These are phyloP conservation scores for Parasarocladium wereldwijsianum DNA, from an alignment of 2,329 filamentous ascomycete species.

Conservation along the genomic window DNA sequence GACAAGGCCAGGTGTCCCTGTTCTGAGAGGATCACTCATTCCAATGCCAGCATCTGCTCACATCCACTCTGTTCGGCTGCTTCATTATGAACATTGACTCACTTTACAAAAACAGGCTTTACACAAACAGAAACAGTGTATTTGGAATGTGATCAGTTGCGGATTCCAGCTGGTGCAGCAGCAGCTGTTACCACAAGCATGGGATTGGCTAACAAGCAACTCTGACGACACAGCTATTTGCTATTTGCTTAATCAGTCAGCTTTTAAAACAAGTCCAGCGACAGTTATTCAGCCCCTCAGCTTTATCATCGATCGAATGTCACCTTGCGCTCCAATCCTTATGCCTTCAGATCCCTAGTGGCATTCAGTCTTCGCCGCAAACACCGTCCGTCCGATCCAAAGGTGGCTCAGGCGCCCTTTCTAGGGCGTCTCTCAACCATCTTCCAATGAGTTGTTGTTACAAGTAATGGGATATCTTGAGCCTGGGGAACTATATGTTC, in stretches of 20 bases:
- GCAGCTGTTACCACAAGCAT: background rate
- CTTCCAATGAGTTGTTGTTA: constrained; percentile 1
- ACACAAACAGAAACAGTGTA: background rate
- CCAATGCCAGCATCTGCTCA: background rate
- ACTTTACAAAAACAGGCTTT: background rate
- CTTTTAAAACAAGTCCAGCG: background rate
- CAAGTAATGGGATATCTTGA: constrained; percentile 2
- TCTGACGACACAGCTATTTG: background rate
- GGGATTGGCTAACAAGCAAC: background rate
- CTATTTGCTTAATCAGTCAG: background rate
- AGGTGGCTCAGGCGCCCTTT: background rate
- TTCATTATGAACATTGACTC: background rate
- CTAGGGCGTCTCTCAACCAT: background rate
- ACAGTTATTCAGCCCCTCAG: background rate
- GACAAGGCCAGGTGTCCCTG: background rate
- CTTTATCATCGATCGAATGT: background rate
- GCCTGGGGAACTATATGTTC: background rate
- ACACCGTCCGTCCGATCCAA: background rate
- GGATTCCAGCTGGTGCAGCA: background rate
- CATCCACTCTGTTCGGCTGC: background rate
- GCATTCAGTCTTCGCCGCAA: background rate
- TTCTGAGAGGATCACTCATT: background rate
- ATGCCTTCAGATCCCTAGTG: background rate
- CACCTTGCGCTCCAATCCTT: background rate
- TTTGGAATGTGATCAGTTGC: background rate